Percentiles rank a stretch among this genome's conserved stretches.
phyloP scores from a whole-genome alignment of 192 early-diverging fungal species.

The Coemansia sp. region DNA sequence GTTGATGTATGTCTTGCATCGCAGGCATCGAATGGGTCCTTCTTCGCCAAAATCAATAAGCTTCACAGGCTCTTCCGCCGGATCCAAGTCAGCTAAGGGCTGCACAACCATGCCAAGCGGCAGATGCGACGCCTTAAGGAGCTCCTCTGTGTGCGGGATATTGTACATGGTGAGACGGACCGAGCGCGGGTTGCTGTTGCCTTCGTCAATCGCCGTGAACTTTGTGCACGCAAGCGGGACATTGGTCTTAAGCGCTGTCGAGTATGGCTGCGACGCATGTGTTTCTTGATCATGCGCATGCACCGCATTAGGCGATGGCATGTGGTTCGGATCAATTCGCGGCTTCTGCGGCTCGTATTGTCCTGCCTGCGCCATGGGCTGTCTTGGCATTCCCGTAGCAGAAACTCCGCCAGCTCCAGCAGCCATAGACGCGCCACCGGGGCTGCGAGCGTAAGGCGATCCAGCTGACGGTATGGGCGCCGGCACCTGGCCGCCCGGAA shows the following conservation, averaged over 20 bases:
- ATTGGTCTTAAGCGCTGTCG: slow-evolving; percentile 66
- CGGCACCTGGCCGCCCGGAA: slow-evolving; percentile 44
- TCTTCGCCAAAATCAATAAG: slow-evolving; percentile 80
- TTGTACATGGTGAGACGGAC: slow-evolving; percentile 87
- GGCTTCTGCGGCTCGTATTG: slow-evolving; percentile 52
- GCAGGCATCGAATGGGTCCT: slow-evolving; percentile 85
- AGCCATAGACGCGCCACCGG: slow-evolving; percentile 11
- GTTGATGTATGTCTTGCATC: slow-evolving; percentile 95
- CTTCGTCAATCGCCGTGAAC: slow-evolving; percentile 86
- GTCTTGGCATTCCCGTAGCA: slow-evolving; percentile 7
- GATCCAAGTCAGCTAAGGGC: slow-evolving; percentile 81
- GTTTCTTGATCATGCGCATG: slow-evolving; percentile 78
- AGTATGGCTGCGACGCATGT: slow-evolving; percentile 68
- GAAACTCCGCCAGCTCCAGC: neutral
- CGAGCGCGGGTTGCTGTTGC: slow-evolving; percentile 89
- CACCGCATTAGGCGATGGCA: slow-evolving; percentile 85
- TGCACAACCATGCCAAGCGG: slow-evolving; percentile 89
- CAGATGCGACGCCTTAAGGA: slow-evolving; percentile 73
- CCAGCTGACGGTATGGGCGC: slow-evolving; percentile 23
- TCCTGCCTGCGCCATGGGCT: slow-evolving; percentile 41
- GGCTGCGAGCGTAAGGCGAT: slow-evolving; percentile 27
- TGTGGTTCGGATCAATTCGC: slow-evolving; percentile 91
- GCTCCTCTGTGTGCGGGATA: slow-evolving; percentile 79
- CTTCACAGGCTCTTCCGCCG: slow-evolving; percentile 77
- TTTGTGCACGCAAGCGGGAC: slow-evolving; percentile 81